These are phyloP conservation scores for Acacia melanoxylon DNA, from an alignment of 306 rosid genomes.

Conservation along the genomic window DNA sequence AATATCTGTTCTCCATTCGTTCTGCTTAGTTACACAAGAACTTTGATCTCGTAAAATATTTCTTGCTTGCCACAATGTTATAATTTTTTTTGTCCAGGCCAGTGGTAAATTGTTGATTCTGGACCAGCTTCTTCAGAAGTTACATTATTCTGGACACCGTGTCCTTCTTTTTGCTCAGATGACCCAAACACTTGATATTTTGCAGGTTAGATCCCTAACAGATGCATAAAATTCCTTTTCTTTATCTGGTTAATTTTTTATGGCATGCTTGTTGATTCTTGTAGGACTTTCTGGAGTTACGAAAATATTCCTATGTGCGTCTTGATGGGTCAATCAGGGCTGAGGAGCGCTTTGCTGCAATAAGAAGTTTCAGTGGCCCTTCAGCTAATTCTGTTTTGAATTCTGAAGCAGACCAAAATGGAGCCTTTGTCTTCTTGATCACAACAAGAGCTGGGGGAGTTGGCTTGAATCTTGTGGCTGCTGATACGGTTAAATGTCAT, in stretches of 20 bases:
- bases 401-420: slow-evolving; percentile 52
- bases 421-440: slow-evolving; percentile 87
- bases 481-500: slow-evolving; percentile 80
- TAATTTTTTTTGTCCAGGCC: slow-evolving; percentile 55
- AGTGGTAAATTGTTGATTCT: slow-evolving; percentile 86
- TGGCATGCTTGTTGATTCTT: slow-evolving; percentile 26
- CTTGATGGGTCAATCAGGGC: slow-evolving; percentile 98
- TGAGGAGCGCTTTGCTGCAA: slow-evolving; percentile 98
- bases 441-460: slow-evolving; percentile 99
- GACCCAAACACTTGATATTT: slow-evolving; percentile 95
- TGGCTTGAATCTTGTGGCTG: slow-evolving; percentile 94
- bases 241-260: slow-evolving; percentile 23
- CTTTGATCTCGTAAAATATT: slow-evolving; percentile 14
- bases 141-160: slow-evolving; percentile 73
- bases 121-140: slow-evolving; percentile 86
- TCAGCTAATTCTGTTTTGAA: slow-evolving; percentile 47
- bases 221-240: slow-evolving; percentile 12
- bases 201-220: slow-evolving; percentile 59
- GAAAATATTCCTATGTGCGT: slow-evolving; percentile 86
- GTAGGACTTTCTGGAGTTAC: slow-evolving; percentile 85
- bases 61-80: slow-evolving; percentile 17
- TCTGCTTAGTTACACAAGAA: slow-evolving; percentile 9
- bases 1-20: neutral
- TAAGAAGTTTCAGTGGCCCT: slow-evolving; percentile 82
- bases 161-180: slow-evolving; percentile 93